These are phyloP conservation scores for Wallacemonas rigidus DNA, from an alignment of 208 protist species.

Conservation along the genomic window DNA sequence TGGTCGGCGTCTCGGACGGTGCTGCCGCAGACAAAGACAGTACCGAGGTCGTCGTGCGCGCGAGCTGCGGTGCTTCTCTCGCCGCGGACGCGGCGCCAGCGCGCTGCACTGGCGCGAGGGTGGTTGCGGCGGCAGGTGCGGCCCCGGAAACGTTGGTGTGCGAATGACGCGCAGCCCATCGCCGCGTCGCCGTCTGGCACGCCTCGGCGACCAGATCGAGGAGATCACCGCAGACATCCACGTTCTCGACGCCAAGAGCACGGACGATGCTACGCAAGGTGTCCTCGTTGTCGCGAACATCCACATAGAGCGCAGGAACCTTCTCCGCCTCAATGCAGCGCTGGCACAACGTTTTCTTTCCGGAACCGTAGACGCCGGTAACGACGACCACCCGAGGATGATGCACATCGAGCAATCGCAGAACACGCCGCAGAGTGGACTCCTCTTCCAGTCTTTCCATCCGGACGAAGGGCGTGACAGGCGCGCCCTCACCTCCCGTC, in stretches of 20 bases:
- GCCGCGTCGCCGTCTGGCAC: constrained; percentile 14
- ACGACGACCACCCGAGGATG: constrained; percentile 40
- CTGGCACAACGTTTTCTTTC: constrained; percentile 50
- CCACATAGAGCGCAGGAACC: constrained; percentile 51
- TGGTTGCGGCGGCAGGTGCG: no score
- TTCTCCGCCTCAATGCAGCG: constrained; percentile 42
- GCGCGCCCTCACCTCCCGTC: constrained; percentile 40
- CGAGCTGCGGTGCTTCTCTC: not conserved
- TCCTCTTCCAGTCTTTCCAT: constrained; percentile 41
- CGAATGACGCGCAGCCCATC: not conserved
- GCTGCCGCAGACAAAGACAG: constrained; percentile 26
- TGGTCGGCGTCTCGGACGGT: constrained; percentile 11
- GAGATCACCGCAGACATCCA: constrained; percentile 68
- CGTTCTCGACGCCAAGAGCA: constrained; percentile 59
- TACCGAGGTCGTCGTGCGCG: constrained; percentile 30
- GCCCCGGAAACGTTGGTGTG: no score
- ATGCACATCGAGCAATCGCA: constrained; percentile 45
- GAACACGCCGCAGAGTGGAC: constrained; percentile 38
- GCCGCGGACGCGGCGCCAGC: not conserved
- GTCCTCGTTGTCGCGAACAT: constrained; percentile 50
- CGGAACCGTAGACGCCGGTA: constrained; percentile 53
- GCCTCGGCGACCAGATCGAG: constrained; percentile 44
- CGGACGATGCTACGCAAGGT: constrained; percentile 39
- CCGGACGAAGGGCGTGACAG: constrained; percentile 39
- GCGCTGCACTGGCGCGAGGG: no score